phyloP scores from a whole-genome alignment of 2,329 filamentous ascomycete species.

The Aspergillus novofumigatus region DNA sequence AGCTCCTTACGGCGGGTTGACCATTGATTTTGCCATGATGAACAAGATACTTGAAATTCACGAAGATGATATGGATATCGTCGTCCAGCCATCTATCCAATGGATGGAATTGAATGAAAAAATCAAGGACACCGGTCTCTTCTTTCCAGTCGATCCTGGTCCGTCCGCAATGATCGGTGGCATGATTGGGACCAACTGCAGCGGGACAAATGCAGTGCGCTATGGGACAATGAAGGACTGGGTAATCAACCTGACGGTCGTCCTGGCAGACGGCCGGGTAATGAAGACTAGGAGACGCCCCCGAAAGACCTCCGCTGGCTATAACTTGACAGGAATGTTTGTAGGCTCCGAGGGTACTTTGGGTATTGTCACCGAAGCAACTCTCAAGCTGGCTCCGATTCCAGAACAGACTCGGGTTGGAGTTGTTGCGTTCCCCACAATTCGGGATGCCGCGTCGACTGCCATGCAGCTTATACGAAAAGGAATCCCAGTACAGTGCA shows the following conservation, averaged over 20 bases:
- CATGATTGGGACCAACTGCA: constrained; percentile 66
- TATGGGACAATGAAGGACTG: constrained; percentile 76
- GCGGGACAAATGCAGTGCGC: constrained; percentile 56
- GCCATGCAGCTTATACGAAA: constrained; percentile 61
- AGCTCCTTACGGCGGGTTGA: constrained; percentile 79
- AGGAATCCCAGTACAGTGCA: constrained; percentile 64
- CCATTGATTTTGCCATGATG: constrained; percentile 87
- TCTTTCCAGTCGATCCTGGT: constrained; percentile 87
- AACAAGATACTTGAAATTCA: constrained; percentile 75
- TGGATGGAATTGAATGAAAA: constrained; percentile 85
- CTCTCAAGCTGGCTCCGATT: constrained; percentile 62
- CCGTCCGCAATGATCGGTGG: constrained; percentile 57
- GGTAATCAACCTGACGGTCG: constrained; percentile 67
- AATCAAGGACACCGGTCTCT: constrained; percentile 69
- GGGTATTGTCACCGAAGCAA: constrained; percentile 67
- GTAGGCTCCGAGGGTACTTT: constrained; percentile 68
- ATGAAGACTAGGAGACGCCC: constrained; percentile 66
- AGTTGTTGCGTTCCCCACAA: constrained; percentile 56
- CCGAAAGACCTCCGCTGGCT: constrained; percentile 66
- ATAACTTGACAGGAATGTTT: constrained; percentile 66
- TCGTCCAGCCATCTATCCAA: constrained; percentile 86
- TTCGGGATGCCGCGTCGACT: constrained; percentile 60
- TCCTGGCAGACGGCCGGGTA: constrained; percentile 63
- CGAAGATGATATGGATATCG: constrained; percentile 84
- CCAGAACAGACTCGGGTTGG: constrained; percentile 63